phyloP scores from a whole-genome alignment of 2,329 filamentous ascomycete genomes.

The Alternaria panax region DNA sequence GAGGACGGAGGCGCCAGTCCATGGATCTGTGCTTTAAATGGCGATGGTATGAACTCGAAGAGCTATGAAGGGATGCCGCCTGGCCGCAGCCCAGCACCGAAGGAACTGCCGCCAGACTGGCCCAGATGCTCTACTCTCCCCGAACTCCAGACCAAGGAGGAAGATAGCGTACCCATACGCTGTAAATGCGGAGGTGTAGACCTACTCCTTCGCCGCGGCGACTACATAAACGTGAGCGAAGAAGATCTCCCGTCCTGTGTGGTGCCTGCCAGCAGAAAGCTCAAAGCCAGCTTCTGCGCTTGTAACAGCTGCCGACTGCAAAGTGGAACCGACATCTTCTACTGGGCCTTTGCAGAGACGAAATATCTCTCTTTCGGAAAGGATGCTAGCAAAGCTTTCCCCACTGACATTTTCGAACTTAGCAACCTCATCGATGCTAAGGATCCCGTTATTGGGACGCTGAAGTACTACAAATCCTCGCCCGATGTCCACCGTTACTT shows the following conservation, averaged over 20 bases:
- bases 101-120: constrained; percentile 45
- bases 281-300: constrained; percentile 52
- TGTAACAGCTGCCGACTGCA: constrained; percentile 59
- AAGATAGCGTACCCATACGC: constrained; percentile 47
- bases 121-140: constrained; percentile 22
- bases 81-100: constrained; percentile 2
- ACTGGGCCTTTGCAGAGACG: constrained; percentile 57
- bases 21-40: constrained; percentile 54
- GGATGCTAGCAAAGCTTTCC: constrained; percentile 33
- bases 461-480: constrained; percentile 56
- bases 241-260: constrained; percentile 54
- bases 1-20: constrained; percentile 60
- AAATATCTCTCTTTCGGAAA: constrained; percentile 49
- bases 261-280: constrained; percentile 54
- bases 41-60: constrained; percentile 37
- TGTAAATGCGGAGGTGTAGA: constrained; percentile 60
- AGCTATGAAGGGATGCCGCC: constrained; percentile 26
- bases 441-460: constrained; percentile 53
- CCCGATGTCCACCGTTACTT: constrained; percentile 58
- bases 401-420: constrained; percentile 41
- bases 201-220: constrained; percentile 49
- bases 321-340: constrained; percentile 54
- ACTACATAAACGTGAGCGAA: constrained; percentile 33
- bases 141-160: constrained; percentile 18
- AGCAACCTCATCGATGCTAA: constrained; percentile 45